A percentile compares a stretch with the other conserved stretches of the same genome.
Evolutionary conservation across 495 filamentous ascomycete species (phyloP).

Genomic region (Cercophora scortea): DNA sequence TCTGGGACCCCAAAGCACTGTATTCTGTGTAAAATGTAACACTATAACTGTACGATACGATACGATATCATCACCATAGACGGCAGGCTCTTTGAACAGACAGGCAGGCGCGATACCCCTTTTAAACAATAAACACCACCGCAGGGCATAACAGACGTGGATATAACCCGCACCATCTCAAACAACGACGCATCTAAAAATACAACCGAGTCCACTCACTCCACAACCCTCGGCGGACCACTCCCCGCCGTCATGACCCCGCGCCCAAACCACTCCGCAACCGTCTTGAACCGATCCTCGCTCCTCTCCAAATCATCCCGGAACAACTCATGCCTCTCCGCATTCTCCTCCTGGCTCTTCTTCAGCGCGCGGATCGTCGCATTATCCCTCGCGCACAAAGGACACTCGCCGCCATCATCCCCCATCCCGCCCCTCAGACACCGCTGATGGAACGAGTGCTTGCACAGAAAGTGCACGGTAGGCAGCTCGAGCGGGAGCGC

Average conservation of each 20-base stretch:
- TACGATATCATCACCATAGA: too few species aligned
- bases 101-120: too few species aligned
- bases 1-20: too few species aligned
- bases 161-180: too few species aligned
- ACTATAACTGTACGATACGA: too few species aligned
- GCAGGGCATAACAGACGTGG: too few species aligned
- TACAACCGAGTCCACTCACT: too few species aligned
- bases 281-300: constrained; percentile 75
- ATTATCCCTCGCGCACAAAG: constrained; percentile 73
- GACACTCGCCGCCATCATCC: constrained; percentile 68
- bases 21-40: too few species aligned
- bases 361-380: constrained; percentile 79
- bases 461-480: constrained; percentile 91
- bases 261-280: constrained; percentile 89
- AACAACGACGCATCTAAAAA: too few species aligned
- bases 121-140: too few species aligned
- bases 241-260: constrained; percentile 62
- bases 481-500: constrained; percentile 70
- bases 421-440: constrained; percentile 55
- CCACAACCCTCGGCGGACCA: too few species aligned
- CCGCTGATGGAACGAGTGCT: constrained; percentile 88
- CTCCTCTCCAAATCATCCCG: constrained; percentile 69
- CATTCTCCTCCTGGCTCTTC: constrained; percentile 77
- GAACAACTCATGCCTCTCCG: constrained; percentile 87
- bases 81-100: too few species aligned